Base-by-base conservation (phyloP, 768 basidiomycete species). In the Pisolithus orientalis region DNA sequence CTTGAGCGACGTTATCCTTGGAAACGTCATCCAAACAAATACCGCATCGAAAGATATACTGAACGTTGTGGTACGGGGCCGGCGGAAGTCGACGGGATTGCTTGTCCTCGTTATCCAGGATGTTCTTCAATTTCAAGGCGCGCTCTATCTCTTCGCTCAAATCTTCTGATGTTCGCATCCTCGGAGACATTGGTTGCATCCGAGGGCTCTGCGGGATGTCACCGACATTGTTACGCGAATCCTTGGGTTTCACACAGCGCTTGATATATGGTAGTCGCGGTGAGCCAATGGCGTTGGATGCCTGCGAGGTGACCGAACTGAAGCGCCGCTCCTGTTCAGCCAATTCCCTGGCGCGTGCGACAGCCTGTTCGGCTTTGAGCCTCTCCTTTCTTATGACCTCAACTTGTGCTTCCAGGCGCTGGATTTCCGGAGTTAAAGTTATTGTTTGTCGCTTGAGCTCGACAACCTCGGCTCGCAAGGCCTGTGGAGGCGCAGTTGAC, bases 11-110 rank as follows among this genome's bases (percentile, higher is more conserved):
- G 39, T 66, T 59, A 40, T 79, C 75, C 42, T 71, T 68, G 0
- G 74, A 67, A 39, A 70, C 62, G 2, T 71, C 62, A 13, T 87
- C 84, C 53, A 79, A 60, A 62, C 85, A 87, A 38, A 86, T 70
- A 6, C 70, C 69, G 57, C 85, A 87, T 39, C 71, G 64, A 51
- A 83, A 84, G 14, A 54, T 67, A 47, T 38, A 34, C 40, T 75
- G 77, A 1, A 59, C 47, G 13, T 52, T 29, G 9, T 45, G 56
- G 16, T 56, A 43, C 5, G 78, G 69, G 1, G 62, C 59, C 9
- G 52, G 53, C 1, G 61, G 57, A 52, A 79, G 72, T 7, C 44
- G 57, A 17, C 65, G 60, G 38, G 80, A 65, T 3, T 54, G 60
- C 9, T 38, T 44, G 50, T 78, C 64, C 62, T 81, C 80, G 5